Evolutionary conservation across 2,329 filamentous ascomycete species (phyloP).

Genomic region (Hymenoscyphus infarciens): DNA sequence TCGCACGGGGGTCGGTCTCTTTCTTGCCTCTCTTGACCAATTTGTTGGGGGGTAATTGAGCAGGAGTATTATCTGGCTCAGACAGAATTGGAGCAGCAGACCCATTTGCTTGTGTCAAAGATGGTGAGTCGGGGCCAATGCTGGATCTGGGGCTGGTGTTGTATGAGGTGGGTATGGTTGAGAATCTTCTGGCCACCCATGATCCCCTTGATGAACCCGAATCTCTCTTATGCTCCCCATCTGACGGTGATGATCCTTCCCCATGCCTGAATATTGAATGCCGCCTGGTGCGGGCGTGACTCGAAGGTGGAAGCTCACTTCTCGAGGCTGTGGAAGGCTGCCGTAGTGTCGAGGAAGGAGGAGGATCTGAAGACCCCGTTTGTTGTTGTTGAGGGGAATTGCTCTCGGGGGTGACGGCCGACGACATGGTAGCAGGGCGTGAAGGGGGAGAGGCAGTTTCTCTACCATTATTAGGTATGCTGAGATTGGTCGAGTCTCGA

Average conservation of each 20-base stretch:
- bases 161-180: slow-evolving; percentile 61
- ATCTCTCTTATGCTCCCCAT: slow-evolving; percentile 40
- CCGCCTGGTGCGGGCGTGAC: slow-evolving; percentile 23
- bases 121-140: slow-evolving; percentile 61
- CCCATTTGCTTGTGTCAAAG: slow-evolving; percentile 61
- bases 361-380: slow-evolving; percentile 18
- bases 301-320: slow-evolving; percentile 25
- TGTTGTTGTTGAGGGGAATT: slow-evolving; percentile 15
- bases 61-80: slow-evolving; percentile 34
- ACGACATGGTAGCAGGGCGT: slow-evolving; percentile 33
- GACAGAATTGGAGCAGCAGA: slow-evolving; percentile 62
- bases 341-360: slow-evolving; percentile 18
- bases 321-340: slow-evolving; percentile 21
- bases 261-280: slow-evolving; percentile 27
- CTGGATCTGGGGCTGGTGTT: slow-evolving; percentile 63
- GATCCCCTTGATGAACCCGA: slow-evolving; percentile 61
- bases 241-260: slow-evolving; percentile 23
- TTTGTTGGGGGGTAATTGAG: slow-evolving; percentile 63
- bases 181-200: slow-evolving; percentile 67
- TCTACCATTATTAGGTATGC: slow-evolving; percentile 22
- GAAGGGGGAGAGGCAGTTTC: slow-evolving; percentile 23
- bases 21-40: slow-evolving; percentile 66
- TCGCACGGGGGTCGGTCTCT: slow-evolving; percentile 41
- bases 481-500: slow-evolving; percentile 24
- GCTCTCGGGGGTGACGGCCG: slow-evolving; percentile 28